phyloP scores from a whole-genome alignment of 257 asterid genomes.

The Paraleonurus japonicus region DNA sequence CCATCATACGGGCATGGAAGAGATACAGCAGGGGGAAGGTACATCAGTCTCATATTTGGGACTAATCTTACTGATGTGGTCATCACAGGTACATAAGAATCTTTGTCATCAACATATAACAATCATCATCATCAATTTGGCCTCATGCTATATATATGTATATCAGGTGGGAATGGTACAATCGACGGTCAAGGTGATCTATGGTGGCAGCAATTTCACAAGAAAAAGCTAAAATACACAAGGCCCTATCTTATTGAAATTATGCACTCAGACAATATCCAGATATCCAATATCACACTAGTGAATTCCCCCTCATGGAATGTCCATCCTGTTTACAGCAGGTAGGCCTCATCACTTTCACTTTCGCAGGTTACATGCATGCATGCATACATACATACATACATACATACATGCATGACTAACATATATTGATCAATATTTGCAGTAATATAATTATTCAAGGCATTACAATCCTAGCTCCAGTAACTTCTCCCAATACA shows the following conservation, averaged over 20 bases:
- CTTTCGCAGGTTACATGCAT: too few relatives aligned
- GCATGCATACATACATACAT: not conserved
- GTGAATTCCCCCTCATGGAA: slow-evolving; percentile 90
- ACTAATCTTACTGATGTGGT: slow-evolving; percentile 81
- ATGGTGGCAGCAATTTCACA: slow-evolving; percentile 92
- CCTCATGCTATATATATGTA: not conserved
- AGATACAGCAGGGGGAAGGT: slow-evolving; percentile 85
- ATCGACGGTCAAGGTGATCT: slow-evolving; percentile 77
- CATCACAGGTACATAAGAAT: slow-evolving; percentile 46
- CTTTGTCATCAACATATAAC: not conserved
- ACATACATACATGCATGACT: not conserved
- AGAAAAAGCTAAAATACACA: slow-evolving; percentile 67
- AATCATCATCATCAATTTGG: not conserved
- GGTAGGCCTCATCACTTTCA: slow-evolving; percentile 26
- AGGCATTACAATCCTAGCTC: slow-evolving; percentile 83
- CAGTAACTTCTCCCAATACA: slow-evolving; percentile 86
- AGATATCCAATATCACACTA: slow-evolving; percentile 69
- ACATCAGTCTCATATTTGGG: slow-evolving; percentile 79
- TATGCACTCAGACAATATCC: slow-evolving; percentile 71
- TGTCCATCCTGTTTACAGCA: slow-evolving; percentile 89
- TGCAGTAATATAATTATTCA: slow-evolving; percentile 72
- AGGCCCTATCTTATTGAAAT: slow-evolving; percentile 82
- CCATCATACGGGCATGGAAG: slow-evolving; percentile 94
- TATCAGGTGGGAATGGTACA: slow-evolving; percentile 78
- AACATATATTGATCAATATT: not conserved